A percentile compares a stretch with the other conserved stretches of the same genome.
phyloP scores from a whole-genome alignment of 495 filamentous ascomycete genomes.

The Podospora tetraspora region DNA sequence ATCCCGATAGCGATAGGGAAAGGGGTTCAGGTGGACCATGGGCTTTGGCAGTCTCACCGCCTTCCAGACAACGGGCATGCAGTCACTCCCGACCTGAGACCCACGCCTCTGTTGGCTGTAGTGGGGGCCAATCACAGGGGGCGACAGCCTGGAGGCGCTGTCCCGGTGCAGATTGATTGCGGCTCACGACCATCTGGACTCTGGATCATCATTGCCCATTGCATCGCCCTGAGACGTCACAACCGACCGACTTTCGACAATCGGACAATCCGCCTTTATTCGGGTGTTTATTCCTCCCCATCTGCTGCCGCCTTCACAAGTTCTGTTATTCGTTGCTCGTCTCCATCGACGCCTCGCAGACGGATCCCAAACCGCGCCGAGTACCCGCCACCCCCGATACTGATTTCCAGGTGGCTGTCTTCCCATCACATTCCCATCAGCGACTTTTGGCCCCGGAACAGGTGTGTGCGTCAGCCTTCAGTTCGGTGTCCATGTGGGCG shows the following conservation, averaged over 20 bases:
- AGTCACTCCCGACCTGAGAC: constrained; percentile 5
- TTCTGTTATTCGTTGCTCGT: not conserved
- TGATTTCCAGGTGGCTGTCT: not conserved
- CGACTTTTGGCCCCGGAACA: not conserved
- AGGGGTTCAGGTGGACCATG: not conserved
- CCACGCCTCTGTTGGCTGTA: not conserved
- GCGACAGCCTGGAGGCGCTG: not conserved
- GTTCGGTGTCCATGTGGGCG: not conserved
- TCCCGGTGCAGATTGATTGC: constrained; percentile 10
- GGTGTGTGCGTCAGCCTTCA: constrained; percentile 3
- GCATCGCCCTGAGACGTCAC: constrained; percentile 9
- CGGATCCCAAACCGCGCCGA: not conserved
- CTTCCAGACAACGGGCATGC: not conserved
- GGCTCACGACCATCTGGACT: constrained; percentile 2
- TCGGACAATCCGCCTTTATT: not conserved
- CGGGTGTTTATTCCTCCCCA: not conserved
- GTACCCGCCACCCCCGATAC: not conserved
- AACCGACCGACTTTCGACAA: not conserved
- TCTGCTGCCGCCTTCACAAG: not conserved
- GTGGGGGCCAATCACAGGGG: constrained; percentile 3
- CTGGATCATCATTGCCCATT: not conserved
- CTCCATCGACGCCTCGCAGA: not conserved
- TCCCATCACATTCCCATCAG: not conserved
- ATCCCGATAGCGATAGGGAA: not conserved
- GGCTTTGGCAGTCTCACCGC: not conserved